phyloP scores from a whole-genome alignment of 768 basidiomycete genomes.

The Termitomyces sp. region DNA sequence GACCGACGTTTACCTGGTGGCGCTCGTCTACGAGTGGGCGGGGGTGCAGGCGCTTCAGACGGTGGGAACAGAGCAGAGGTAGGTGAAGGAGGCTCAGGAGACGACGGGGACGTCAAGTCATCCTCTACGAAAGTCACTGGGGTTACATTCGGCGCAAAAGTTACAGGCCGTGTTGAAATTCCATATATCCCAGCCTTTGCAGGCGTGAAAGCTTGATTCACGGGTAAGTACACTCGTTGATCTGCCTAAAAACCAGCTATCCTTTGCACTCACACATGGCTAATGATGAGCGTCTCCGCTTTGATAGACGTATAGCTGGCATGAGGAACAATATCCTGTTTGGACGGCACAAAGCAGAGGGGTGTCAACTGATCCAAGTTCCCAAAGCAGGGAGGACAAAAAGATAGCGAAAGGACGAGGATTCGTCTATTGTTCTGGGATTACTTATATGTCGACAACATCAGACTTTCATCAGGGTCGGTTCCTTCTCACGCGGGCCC shows the following conservation, averaged over 20 bases:
- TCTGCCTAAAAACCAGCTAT: background rate
- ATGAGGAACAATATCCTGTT: conserved; percentile 4
- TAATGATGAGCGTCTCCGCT: conserved; percentile 13
- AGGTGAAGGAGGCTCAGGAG: conserved; percentile 25
- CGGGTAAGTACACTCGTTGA: background rate
- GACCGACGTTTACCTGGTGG: conserved; percentile 59
- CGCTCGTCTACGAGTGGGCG: conserved; percentile 37
- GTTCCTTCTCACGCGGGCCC: background rate
- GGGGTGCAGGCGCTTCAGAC: conserved; percentile 32
- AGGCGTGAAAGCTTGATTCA: conserved; percentile 23
- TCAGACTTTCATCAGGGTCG: background rate
- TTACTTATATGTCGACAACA: background rate
- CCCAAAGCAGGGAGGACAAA: conserved; percentile 18
- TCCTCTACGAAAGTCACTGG: conserved; percentile 22
- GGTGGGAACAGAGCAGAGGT: conserved; percentile 49
- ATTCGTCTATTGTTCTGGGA: background rate
- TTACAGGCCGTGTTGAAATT: conserved; percentile 40
- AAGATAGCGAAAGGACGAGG: conserved; percentile 5
- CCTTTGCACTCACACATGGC: conserved; percentile 8
- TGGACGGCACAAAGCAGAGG: background rate
- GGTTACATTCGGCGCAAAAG: conserved; percentile 41
- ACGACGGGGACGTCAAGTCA: conserved; percentile 18
- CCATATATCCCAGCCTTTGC: conserved; percentile 55
- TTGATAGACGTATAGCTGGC: conserved; percentile 15
- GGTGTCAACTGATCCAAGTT: conserved; percentile 2